Evolutionary conservation across 2,329 filamentous ascomycete genomes (phyloP), one percentile per base, ranked within the genome.

Genomic region (Xylogone sp.): DNA sequence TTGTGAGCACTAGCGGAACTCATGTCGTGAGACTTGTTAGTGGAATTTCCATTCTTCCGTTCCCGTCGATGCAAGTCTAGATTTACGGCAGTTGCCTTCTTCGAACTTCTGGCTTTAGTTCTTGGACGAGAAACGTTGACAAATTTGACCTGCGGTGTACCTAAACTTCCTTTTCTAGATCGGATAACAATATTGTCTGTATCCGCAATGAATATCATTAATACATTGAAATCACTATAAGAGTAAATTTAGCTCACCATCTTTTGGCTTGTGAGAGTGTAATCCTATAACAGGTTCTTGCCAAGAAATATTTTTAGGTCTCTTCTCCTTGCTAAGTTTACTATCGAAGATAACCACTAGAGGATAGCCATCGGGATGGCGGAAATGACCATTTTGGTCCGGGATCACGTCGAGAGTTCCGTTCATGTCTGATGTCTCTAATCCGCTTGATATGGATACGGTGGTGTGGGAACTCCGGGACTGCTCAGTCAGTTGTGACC

Each of bases 281-380:
- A 20, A 21, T 7, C 21, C 49, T 34, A 51, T 16, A 8, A 47
- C 34, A 13, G 49, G 49, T n/a, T 47, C 44, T 43, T 51, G 43
- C 49, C 49, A 51, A 6, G 44, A 46, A 13, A 51, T 42, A 16
- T 46, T 39, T 10, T 43, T 12, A 13, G 39, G 21, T 19, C 39
- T 27, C n/a, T 43, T 27, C 2, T 46, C 7, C 29, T 43, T 51
- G 44, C 49, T 21, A 18, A 42, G 9, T 21, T 43, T 51, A 31
- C 49, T 46, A 21, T 51, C 34, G 39, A 51, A 51, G 29, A 51
- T 46, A 19, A 51, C 49, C 7, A 51, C 49, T 19, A 51, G 44
- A 16, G 49, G 49, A 18, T 24, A 22, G 8, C 49, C 49, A 21
- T 31, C 21, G 20, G 43, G 5, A 19, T 51, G 43, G 21, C 44